Conservation (phyloP, 1,284 basidiomycete genomes). For the Flammula alnicola region DNA sequence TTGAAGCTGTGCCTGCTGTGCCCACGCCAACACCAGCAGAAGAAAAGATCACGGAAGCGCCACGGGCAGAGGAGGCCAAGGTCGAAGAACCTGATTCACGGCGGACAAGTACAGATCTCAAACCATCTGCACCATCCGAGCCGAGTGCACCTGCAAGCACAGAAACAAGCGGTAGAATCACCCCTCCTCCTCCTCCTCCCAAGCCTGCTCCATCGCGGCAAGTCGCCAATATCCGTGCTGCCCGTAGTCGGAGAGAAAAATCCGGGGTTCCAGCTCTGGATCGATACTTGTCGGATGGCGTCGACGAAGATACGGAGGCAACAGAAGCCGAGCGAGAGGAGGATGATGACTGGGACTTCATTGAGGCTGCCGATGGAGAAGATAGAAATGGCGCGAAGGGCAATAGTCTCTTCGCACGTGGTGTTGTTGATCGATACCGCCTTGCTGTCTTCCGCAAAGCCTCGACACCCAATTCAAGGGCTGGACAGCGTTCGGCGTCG, state of each 20-base stretch:
- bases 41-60: conserved; percentile 27
- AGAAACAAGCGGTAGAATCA: conserved; percentile 13
- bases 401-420: conserved; percentile 79
- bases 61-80: conserved; percentile 26
- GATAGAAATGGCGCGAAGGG: conserved; percentile 79
- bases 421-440: conserved; percentile 81
- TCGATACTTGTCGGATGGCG: conserved; percentile 60
- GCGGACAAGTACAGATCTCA: neutral
- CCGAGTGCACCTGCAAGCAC: conserved; percentile 1
- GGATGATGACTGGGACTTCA: conserved; percentile 87
- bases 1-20: conserved; percentile 27
- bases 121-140: conserved; percentile 1
- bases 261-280: conserved; percentile 80
- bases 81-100: conserved; percentile 12
- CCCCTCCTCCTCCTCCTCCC: conserved; percentile 29
- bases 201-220: conserved; percentile 24
- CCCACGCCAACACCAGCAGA: conserved; percentile 23
- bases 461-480: conserved; percentile 59
- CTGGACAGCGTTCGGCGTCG: conserved; percentile 53
- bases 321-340: conserved; percentile 62
- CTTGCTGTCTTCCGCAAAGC: conserved; percentile 83
- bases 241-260: conserved; percentile 62
- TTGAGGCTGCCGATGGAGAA: conserved; percentile 77
- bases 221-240: conserved; percentile 23
- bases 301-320: conserved; percentile 61